Base-by-base conservation (phyloP, 140 eudicot species). In the Stevia rebaudiana region DNA sequence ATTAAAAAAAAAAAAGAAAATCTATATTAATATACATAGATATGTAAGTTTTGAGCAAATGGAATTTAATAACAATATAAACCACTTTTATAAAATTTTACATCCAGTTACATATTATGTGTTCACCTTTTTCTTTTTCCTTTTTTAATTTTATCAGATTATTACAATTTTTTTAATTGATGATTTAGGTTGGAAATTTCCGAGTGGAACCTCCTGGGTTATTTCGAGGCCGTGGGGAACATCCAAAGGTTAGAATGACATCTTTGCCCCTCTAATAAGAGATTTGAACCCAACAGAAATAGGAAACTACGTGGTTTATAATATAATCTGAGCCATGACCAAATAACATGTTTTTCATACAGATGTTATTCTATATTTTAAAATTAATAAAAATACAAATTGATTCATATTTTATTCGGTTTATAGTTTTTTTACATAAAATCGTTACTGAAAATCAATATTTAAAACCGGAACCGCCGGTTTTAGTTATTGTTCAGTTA, bases 121-220 rank as follows among this genome's bases (percentile, higher is more conserved):
- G 46, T n/a, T 69, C 68, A 39, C 56, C 10, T 3, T 25, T 67
- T 12, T 3, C 22, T 43, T 46, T 16, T 68, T 22, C 21, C 7
- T 13, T 12, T 46, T 16, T 68, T 22, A 13, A 6, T 13, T 12
- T 35, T 37, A 3, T 61, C 18, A 6, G 21, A 42, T 65, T 25
- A 15, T 6, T 76, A 25, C 39, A 63, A 6, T 10, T 56, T 33
- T 30, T 25, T 41, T 10, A 55, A 11, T 18, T 59, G 54, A 61
- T 71, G 57, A 22, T 65, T 55, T 82, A 92, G 98, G 96, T 92
- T 54, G 96, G 95, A 22, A 92, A 92, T 74, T 88, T 92, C 54
- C 75, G 96, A 67, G 98, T 92, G 69, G 96, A 88, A 73, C 98
- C 98, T 64, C 98, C 98, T 64, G 96, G 98, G 43, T 76, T 92